Base-by-base conservation (phyloP, 2,329 filamentous ascomycete species). In the Dryadomyces quercus-mongolicae region DNA sequence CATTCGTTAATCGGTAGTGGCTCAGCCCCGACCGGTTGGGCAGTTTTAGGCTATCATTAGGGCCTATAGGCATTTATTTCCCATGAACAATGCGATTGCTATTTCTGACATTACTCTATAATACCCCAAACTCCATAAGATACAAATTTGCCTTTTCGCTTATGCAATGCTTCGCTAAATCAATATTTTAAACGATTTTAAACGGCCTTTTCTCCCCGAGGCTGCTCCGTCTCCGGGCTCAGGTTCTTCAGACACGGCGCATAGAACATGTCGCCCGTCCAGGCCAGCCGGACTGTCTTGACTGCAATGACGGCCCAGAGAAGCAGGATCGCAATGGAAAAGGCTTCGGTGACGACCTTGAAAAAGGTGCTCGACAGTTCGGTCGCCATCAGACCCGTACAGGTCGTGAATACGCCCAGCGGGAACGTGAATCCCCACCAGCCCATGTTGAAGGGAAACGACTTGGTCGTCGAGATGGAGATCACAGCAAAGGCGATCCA, bases 281-380 rank as follows among this genome's bases (percentile, higher is more conserved):
- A 54, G 9, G 62, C 71, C 51, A 69, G 59, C n/a, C 64, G 65
- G 4, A 68, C 20, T 1, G 73, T 75, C 51, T 68, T 64, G 4
- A 59, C 52, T 2, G 68, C 66, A 8, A 75, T 71, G 12, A 74
- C 59, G 31, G 67, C 56, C 72, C 72, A 75, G 2, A 75, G 63
- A 10, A 69, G 53, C 16, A 72, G 61, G 1, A 74, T 71, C 0
- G 65, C 62, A 1, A 71, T 57, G 0, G 71, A 72, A 34, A 73
- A 64, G 45, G 63, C 62, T 55, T 60, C 62, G 1, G 57, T 61
- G 12, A 67, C 58, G 7, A 73, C 65, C 49, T 65, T 70, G 64
- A 74, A 74, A 54, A 75, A 74, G 2, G 62, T 57, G 54, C 70
- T 74, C 53, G 69, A 64, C 13, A 75, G 63, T 51, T 74, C 70